Evolutionary conservation across 768 basidiomycete genomes (phyloP).

Genomic region (Lactifluus hygrophoroides): DNA sequence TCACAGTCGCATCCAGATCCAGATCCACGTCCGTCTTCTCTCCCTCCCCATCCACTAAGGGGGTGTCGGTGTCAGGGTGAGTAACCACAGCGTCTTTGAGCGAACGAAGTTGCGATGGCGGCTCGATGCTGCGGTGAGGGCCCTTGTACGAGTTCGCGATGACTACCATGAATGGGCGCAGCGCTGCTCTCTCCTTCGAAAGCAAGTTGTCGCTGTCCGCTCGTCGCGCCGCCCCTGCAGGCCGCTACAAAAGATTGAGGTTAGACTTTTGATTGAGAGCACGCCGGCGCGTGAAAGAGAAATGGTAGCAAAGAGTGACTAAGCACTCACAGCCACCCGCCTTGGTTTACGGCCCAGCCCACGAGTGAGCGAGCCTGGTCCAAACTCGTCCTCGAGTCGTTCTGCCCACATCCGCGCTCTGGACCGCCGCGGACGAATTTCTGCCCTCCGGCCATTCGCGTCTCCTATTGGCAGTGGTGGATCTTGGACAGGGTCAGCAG

Average conservation of each 20-base stretch:
- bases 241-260: too few relatives aligned
- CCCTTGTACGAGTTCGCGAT: not conserved
- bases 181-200: not conserved
- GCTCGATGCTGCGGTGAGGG: not conserved
- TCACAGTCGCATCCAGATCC: not conserved
- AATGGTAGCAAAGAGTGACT: too few relatives aligned
- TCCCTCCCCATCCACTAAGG: too few relatives aligned
- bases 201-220: not conserved
- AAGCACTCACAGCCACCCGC: slow-evolving; percentile 5
- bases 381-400: slow-evolving; percentile 14
- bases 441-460: not conserved
- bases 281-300: not conserved
- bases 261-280: too few relatives aligned
- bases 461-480: not conserved
- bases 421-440: slow-evolving; percentile 6
- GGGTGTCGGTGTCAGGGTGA: not conserved
- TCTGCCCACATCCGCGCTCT: slow-evolving; percentile 11
- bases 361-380: slow-evolving; percentile 14
- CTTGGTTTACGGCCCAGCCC: slow-evolving; percentile 17
- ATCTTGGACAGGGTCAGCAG: slow-evolving; percentile 1
- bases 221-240: not conserved
- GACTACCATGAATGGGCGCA: not conserved
- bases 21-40: not conserved
- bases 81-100: not conserved
- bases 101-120: not conserved